Conservation (phyloP, 2,329 filamentous ascomycete species). For the Monosporascus sp. region DNA sequence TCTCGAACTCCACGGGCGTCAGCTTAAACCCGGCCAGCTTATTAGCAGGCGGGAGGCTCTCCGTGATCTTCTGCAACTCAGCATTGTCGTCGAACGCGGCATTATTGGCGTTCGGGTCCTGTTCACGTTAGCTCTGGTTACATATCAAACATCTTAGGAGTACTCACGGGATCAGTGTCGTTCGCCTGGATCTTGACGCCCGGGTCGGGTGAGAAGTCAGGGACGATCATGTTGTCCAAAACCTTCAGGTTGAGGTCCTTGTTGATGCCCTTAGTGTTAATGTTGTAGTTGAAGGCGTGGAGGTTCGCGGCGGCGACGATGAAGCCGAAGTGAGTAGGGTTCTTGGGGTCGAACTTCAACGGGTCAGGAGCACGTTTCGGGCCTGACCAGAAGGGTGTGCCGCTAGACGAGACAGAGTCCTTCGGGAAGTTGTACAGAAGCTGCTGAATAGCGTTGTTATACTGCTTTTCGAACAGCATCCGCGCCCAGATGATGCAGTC, state of each 20-base stretch:
- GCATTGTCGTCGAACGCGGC: slow-evolving; percentile 63
- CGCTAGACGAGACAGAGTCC: slow-evolving; percentile 81
- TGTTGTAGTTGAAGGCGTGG: slow-evolving; percentile 96
- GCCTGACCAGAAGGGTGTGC: slow-evolving; percentile 94
- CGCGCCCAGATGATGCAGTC: slow-evolving; percentile 97
- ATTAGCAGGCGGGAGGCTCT: slow-evolving; percentile 71
- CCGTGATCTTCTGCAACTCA: slow-evolving; percentile 69
- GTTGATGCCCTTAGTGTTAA: slow-evolving; percentile 73
- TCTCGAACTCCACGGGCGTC: slow-evolving; percentile 92
- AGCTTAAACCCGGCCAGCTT: slow-evolving; percentile 84
- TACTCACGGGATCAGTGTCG: slow-evolving; percentile 77
- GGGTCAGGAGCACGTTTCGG: slow-evolving; percentile 94
- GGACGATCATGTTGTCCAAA: slow-evolving; percentile 87
- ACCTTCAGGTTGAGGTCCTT: slow-evolving; percentile 72
- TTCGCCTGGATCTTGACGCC: slow-evolving; percentile 95
- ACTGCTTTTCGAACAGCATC: slow-evolving; percentile 90
- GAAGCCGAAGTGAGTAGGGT: slow-evolving; percentile 83
- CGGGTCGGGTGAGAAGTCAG: slow-evolving; percentile 87
- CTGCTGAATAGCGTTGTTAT: slow-evolving; percentile 94
- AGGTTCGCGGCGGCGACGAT: slow-evolving; percentile 84
- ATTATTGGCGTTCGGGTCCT: slow-evolving; percentile 68
- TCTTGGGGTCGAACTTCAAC: slow-evolving; percentile 80
- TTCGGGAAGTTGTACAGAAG: slow-evolving; percentile 96
- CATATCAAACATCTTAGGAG: background rate
- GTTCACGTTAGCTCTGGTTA: slow-evolving; percentile 9